Evolutionary conservation across 192 early-diverging fungal species (phyloP).

Genomic region (Coemansia sp.): DNA sequence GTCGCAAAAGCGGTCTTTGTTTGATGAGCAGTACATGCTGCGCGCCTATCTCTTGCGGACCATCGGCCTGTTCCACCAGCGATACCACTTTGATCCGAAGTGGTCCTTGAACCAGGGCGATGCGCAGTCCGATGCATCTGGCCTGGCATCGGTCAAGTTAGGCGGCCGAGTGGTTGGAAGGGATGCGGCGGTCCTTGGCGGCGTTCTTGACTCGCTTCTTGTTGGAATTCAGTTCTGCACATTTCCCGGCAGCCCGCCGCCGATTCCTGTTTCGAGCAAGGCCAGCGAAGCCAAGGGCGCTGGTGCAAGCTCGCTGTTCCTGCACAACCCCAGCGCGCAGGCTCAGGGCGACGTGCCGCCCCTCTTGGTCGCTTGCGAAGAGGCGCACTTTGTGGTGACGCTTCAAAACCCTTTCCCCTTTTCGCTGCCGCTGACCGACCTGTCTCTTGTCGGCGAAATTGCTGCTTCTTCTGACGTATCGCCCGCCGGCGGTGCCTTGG

Average conservation of each 20-base stretch:
- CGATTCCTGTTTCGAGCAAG: constrained; percentile 3
- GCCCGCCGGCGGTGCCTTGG: neutral
- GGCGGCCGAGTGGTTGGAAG: constrained; percentile 21
- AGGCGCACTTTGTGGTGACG: constrained; percentile 34
- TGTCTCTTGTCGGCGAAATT: constrained; percentile 13
- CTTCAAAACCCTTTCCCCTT: constrained; percentile 50
- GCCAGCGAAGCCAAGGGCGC: neutral
- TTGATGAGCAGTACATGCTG: constrained; percentile 45
- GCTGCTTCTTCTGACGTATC: neutral
- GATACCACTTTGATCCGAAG: constrained; percentile 17
- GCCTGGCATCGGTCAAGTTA: neutral
- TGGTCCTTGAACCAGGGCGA: neutral
- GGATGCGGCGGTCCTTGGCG: constrained; percentile 30
- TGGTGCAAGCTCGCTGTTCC: constrained; percentile 22
- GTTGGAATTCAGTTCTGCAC: constrained; percentile 37
- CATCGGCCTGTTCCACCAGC: constrained; percentile 23
- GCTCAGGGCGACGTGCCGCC: constrained; percentile 23
- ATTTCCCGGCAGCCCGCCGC: constrained; percentile 15
- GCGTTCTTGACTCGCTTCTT: constrained; percentile 26
- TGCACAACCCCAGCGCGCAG: constrained; percentile 48
- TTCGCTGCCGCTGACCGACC: constrained; percentile 28
- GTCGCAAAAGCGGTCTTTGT: constrained; percentile 18
- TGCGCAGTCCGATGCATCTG: neutral
- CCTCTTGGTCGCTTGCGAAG: constrained; percentile 24
- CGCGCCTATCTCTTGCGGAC: constrained; percentile 31